A percentile compares a stretch with the other conserved stretches of the same genome.
phyloP scores from a whole-genome alignment of 768 basidiomycete species.

The Agaricus blazei region DNA sequence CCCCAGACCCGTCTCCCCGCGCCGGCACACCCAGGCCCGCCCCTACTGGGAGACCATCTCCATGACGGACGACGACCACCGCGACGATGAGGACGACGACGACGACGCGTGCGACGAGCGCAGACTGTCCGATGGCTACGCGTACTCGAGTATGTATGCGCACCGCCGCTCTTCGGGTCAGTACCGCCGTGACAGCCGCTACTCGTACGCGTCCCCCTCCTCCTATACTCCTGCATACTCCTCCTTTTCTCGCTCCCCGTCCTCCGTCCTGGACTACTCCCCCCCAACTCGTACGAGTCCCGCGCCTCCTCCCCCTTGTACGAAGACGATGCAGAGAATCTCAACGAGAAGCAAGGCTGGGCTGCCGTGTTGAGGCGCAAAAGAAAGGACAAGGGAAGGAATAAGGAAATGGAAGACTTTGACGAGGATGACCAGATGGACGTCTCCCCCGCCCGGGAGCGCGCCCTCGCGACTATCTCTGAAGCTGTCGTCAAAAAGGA shows the following conservation, averaged over 20 bases:
- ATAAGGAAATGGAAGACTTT: constrained; percentile 2
- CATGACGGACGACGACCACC: constrained; percentile 4
- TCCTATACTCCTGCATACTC: constrained; percentile 2
- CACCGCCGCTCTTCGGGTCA: constrained; percentile 9
- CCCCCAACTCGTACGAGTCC: constrained; percentile 5
- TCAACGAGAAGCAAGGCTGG: constrained; percentile 9
- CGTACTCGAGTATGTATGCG: constrained; percentile 8
- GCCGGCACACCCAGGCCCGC: neutral
- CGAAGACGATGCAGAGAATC: neutral
- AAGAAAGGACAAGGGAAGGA: constrained; percentile 9
- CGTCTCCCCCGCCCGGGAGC: neutral
- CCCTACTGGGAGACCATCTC: constrained; percentile 10
- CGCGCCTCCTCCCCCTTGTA: neutral
- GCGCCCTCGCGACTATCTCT: neutral
- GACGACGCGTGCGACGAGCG: constrained; percentile 8
- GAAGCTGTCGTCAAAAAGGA: neutral
- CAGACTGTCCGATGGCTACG: constrained; percentile 7
- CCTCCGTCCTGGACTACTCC: constrained; percentile 1
- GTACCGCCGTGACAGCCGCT: constrained; percentile 6
- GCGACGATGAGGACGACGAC: constrained; percentile 3
- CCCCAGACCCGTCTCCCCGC: neutral
- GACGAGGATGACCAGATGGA: constrained; percentile 2
- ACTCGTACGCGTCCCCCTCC: constrained; percentile 1
- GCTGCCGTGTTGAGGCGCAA: constrained; percentile 3
- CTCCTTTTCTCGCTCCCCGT: neutral